Percentiles rank a stretch among this genome's conserved stretches.
These are phyloP conservation scores for Naganishia kalamii DNA, from an alignment of 768 basidiomycete species.

Conservation along the genomic window DNA sequence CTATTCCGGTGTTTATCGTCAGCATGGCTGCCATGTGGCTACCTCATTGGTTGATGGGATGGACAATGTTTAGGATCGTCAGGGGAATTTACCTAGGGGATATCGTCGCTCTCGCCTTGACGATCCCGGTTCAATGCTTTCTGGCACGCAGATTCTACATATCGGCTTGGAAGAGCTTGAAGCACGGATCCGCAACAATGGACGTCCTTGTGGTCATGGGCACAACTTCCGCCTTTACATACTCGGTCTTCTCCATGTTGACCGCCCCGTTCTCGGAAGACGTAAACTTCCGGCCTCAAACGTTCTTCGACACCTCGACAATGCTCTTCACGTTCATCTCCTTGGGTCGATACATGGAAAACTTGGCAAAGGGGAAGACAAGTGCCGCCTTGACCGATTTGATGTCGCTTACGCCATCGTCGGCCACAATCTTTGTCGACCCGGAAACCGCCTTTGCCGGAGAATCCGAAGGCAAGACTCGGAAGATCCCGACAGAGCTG, in stretches of 20 bases:
- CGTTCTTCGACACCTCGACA: slow-evolving; percentile 98
- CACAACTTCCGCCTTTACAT: slow-evolving; percentile 86
- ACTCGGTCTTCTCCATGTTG: slow-evolving; percentile 69
- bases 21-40: slow-evolving; percentile 68
- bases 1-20: slow-evolving; percentile 88
- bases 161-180: slow-evolving; percentile 83
- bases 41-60: slow-evolving; percentile 44
- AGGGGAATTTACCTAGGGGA: slow-evolving; percentile 74
- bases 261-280: slow-evolving; percentile 52
- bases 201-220: slow-evolving; percentile 95
- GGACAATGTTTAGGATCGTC: slow-evolving; percentile 50
- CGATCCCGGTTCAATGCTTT: slow-evolving; percentile 89
- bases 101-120: slow-evolving; percentile 64
- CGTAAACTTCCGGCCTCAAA: slow-evolving; percentile 66
- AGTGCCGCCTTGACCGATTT: slow-evolving; percentile 93
- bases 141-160: slow-evolving; percentile 79
- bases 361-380: slow-evolving; percentile 92
- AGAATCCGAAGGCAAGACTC: slow-evolving; percentile 49
- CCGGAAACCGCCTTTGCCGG: slow-evolving; percentile 42
- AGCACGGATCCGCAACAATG: slow-evolving; percentile 88
- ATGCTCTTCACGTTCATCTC: slow-evolving; percentile 98
- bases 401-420: slow-evolving; percentile 88
- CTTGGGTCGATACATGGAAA: slow-evolving; percentile 89
- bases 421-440: slow-evolving; percentile 92
- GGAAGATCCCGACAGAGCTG: slow-evolving; percentile 86